Evolutionary conservation across 2,329 filamentous ascomycete species (phyloP), one percentile per base, ranked within the genome.

Genomic region (Fusarium pilosicola): DNA sequence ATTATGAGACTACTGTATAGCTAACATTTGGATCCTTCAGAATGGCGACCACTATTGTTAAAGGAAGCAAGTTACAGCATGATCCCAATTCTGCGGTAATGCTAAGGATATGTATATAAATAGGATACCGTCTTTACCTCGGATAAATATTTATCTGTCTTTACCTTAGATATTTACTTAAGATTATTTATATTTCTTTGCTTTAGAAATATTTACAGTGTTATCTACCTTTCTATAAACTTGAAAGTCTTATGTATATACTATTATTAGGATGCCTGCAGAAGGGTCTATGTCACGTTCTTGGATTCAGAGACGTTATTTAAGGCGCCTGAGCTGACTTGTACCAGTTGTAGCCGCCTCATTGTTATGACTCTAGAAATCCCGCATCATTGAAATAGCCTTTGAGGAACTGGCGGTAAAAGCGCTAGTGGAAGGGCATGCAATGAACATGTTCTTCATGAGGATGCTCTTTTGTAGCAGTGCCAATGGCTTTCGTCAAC

Each of bases 141-240:
- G n/a, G n/a, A n/a, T n/a, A 13, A 1, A 9, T 20, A 4, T 4
- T 9, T 26, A 0, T 45, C 42, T 26, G 24, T 45, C 42, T 26
- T 18, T 45, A 4, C 24, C 10, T 12, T 8, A 12, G 2, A 8
- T 26, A 0, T 8, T 26, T 4, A 26, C 5, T 26, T 9, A 5
- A 26, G 7, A 26, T 4, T 13, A 0, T 20, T 6, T 3, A 20
- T 6, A 13, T 0, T 6, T 45, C 0, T 9, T 26, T 13, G 7
- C 17, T 45, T 26, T 0, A 0, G 5, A 44, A 0, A 13, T 0
- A 26, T 26, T 20, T 45, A 24, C 6, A 11, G 7, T 26, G 0
- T 12, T 17, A 5, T 36, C 0, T 0, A 18, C 2, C 9, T 2
- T 9, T 36, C 2, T 10, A 18, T 10, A 0, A 36, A 4, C 17